Base-by-base conservation (phyloP, 805 yeast species). In the Alloascoidea africana region DNA sequence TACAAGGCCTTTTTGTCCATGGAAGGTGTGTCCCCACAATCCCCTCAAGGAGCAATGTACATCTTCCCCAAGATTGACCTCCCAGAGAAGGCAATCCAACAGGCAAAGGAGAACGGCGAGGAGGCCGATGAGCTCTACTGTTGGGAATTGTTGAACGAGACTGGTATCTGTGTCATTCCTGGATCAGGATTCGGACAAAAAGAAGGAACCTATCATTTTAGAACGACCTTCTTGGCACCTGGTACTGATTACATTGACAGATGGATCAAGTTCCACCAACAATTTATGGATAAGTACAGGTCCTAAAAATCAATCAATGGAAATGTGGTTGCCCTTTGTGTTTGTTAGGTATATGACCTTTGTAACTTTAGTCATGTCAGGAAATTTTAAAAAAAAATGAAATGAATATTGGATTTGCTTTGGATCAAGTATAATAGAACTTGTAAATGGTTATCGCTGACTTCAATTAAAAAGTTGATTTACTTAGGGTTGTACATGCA, bases 1-100 rank as follows among this genome's bases (percentile, higher is more conserved):
- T 80, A 73, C 52, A 58, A 69, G 14, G 82, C 95, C 0, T 89
- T 91, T 60, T 56, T 64, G 39, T 53, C 67, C 30, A 73, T 91
- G 81, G 82, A 80, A 43, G 93, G 89, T 44, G 79, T 91, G 36
- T 59, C 69, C 17, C 87, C 96, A 58, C 85, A 84, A 59, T 70
- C 71, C 45, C 97, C 99, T 34, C 74, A 80, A 63, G 99, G 99
- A 46, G 96, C 99, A 33, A 89, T 91, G 98, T 91, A 91, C 59
- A 65, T 91, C 42, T 91, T 85, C 73, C 99, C 98, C 35, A 68
- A 63, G 44, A 60, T 91, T 41, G 55, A 70, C 23, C 61, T 91
- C 40, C 76, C 83, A 13, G 68, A 70, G 14, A 68, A 67, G 45
- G 86, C 85, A 11, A 62, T 73, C 36, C 63, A 63, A 17, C 66